phyloP scores from a whole-genome alignment of 257 asterid genomes.

The Scutellaria galericulata region DNA sequence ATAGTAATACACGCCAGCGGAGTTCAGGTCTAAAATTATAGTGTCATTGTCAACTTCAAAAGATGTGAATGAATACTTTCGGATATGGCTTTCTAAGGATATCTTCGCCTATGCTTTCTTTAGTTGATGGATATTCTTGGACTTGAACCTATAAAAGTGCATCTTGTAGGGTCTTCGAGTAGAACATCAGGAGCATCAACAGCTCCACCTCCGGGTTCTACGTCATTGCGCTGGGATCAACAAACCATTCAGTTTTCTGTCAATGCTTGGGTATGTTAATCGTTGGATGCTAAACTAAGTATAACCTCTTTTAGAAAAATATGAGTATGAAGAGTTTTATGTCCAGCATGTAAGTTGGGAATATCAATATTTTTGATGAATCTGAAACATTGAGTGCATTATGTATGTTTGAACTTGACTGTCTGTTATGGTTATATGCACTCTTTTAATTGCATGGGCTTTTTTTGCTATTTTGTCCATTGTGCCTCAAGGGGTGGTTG shows the following conservation, averaged over 20 bases:
- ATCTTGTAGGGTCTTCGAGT: constrained; percentile 62
- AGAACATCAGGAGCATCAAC: constrained; percentile 71
- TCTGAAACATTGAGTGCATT: not conserved
- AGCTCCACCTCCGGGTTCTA: constrained; percentile 59
- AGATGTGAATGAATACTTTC: constrained; percentile 23
- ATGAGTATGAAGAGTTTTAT: constrained; percentile 18
- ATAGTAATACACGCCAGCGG: constrained; percentile 55
- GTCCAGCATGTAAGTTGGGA: constrained; percentile 22
- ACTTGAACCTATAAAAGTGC: constrained; percentile 12
- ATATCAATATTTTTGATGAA: constrained; percentile 2
- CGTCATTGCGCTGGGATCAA: constrained; percentile 73
- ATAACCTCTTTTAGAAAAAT: constrained; percentile 10
- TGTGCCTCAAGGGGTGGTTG: not conserved
- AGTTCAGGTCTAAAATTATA: constrained; percentile 53
- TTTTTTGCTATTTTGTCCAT: not conserved
- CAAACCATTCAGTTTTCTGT: constrained; percentile 84
- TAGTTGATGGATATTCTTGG: constrained; percentile 19
- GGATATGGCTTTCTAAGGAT: constrained; percentile 15
- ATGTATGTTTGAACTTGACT: constrained; percentile 1
- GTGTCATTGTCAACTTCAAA: not conserved
- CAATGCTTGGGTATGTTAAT: constrained; percentile 88
- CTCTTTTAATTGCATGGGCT: not conserved
- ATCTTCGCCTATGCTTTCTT: constrained; percentile 15
- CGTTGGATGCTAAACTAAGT: constrained; percentile 24
- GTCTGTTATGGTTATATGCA: not conserved